Conservation (phyloP, 805 yeast genomes). For the Priceomyces carsonii region DNA sequence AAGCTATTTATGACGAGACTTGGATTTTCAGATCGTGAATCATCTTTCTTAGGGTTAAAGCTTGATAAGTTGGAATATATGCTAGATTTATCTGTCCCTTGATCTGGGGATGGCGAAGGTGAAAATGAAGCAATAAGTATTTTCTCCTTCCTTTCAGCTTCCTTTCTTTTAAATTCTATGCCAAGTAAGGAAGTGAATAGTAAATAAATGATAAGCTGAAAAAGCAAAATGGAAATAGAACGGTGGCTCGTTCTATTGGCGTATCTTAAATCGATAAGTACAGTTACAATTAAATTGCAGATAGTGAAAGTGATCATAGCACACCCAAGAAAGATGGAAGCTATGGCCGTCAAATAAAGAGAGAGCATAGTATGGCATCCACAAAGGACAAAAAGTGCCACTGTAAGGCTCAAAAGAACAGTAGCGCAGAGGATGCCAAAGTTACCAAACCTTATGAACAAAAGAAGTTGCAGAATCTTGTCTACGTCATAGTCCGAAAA, state of each 20-base stretch:
- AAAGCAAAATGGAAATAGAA: constrained; percentile 1
- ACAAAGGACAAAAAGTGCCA: not conserved
- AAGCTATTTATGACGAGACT: too few relatives aligned
- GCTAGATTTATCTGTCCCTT: constrained; percentile 4
- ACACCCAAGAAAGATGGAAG: not conserved
- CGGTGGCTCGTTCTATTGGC: constrained; percentile 4
- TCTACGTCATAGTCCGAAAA: constrained; percentile 8
- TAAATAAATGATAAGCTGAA: constrained; percentile 1
- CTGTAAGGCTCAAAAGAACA: constrained; percentile 1
- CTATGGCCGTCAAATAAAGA: not conserved
- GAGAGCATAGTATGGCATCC: not conserved
- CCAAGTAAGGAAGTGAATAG: constrained; percentile 1
- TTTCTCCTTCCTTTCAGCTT: constrained; percentile 9
- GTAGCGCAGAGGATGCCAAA: constrained; percentile 13
- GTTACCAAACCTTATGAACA: constrained; percentile 8
- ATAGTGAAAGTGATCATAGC: constrained; percentile 2
- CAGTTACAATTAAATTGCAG: constrained; percentile 4
- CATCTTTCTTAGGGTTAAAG: too few relatives aligned
- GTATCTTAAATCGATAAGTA: constrained; percentile 5
- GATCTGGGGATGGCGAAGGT: constrained; percentile 8
- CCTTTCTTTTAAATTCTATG: constrained; percentile 3
- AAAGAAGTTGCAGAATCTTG: constrained; percentile 6
- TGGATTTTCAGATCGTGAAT: too few relatives aligned
- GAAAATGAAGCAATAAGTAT: constrained; percentile 8
- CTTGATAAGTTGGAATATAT: constrained; percentile 4